phyloP scores from a whole-genome alignment of 305 asterid genomes.

The Solanum hybrid region DNA sequence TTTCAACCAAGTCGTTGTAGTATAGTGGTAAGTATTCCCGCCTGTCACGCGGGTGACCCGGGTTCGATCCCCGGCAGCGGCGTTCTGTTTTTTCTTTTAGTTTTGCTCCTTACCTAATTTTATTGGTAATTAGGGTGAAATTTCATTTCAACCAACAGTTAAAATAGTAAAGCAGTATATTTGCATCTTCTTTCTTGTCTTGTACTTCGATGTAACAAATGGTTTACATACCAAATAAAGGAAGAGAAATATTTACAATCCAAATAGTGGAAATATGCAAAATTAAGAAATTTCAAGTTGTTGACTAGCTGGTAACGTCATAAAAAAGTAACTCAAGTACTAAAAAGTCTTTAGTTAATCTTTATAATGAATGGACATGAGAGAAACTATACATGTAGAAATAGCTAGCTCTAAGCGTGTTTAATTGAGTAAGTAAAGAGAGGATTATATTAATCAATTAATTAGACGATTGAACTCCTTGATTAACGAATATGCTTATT shows the following conservation, averaged over 20 bases:
- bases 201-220: not conserved
- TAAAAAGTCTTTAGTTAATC: not conserved
- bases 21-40: slow-evolving; percentile 42
- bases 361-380: not conserved
- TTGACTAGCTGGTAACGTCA: not conserved
- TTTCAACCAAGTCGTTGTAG: slow-evolving; percentile 30
- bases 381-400: not conserved
- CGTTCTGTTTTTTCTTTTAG: not conserved
- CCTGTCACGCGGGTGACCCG: slow-evolving; percentile 44
- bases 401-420: not conserved
- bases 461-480: not conserved
- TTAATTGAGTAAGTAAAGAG: not conserved
- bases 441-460: not conserved
- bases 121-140: not conserved
- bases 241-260: not conserved
- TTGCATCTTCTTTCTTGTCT: not conserved
- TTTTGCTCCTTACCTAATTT: not conserved
- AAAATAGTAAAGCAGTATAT: not conserved
- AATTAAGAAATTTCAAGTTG: too few species aligned
- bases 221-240: not conserved
- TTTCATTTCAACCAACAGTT: not conserved
- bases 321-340: not conserved
- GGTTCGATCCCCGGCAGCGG: slow-evolving; percentile 46
- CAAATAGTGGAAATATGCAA: not conserved
- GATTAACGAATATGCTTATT: not conserved